phyloP scores from a whole-genome alignment of 805 yeast genomes.

The Hanseniaspora mollemarum region DNA sequence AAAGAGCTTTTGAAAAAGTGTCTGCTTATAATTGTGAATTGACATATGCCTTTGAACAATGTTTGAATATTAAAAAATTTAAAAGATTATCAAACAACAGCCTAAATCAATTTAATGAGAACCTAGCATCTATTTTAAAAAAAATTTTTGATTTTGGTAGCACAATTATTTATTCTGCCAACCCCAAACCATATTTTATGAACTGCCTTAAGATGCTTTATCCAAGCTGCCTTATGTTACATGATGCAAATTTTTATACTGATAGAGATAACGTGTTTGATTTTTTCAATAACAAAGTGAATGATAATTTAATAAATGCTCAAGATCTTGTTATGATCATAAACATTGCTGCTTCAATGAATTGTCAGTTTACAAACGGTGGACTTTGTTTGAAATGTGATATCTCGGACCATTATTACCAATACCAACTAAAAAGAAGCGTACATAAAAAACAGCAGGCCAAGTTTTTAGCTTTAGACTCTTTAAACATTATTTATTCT shows the following conservation, averaged over 20 bases:
- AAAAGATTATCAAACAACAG: neutral
- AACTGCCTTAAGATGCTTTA: neutral
- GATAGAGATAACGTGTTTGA: neutral
- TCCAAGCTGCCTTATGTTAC: neutral
- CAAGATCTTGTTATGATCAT: neutral
- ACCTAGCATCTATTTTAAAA: neutral
- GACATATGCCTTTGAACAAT: neutral
- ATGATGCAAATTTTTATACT: neutral
- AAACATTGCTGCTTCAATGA: neutral
- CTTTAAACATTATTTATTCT: neutral
- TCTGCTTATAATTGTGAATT: neutral
- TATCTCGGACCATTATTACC: conserved; percentile 9
- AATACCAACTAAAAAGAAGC: neutral
- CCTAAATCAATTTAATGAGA: neutral
- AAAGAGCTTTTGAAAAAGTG: neutral
- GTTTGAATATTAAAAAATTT: neutral
- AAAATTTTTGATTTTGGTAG: neutral
- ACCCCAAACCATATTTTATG: neutral
- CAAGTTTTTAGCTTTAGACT: neutral
- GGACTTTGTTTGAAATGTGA: conserved; percentile 11
- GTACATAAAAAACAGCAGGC: conserved; percentile 3
- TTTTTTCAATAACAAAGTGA: conserved; percentile 1
- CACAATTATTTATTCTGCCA: neutral
- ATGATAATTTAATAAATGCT: neutral
- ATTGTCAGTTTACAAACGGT: conserved; percentile 10